Evolutionary conservation across 306 rosid genomes (phyloP), one percentile per base, ranked within the genome.

Genomic region (Castanea mollissima): DNA sequence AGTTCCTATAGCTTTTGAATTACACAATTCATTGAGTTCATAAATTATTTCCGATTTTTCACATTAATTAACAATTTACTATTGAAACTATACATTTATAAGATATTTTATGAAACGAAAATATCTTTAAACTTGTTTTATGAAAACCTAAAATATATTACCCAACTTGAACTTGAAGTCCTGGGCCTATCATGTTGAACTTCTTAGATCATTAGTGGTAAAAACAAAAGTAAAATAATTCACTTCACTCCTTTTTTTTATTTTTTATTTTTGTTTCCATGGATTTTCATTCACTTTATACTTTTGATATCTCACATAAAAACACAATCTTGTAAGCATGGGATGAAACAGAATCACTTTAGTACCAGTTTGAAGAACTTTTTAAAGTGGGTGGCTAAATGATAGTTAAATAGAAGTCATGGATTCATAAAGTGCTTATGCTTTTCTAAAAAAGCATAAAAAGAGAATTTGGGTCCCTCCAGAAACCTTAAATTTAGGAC

Each of bases 321-420:
- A 78, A 62, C 74, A 55, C 54, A 51, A 82, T 38, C 51, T 80
- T 76, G 83, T 80, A 79, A 87, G 75, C 73, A 69, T 62, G 82
- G 58, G 31, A 31, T 71, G 78, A 81, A 85, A 85, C 38, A 80
- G 86, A 83, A 80, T 82, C 78, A 83, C 87, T 82, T 79, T 77
- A 79, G 85, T 64, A 78, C 69, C 83, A 83, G 74, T 76, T 76
- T 79, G 83, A 77, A 84, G 82, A 82, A 83, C 71, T 69, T 81
- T 76, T 79, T 74, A 60, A 83, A 84, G 89, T 89, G 89, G 90
- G 89, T 56, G 55, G 87, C 86, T 75, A 80, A 82, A 85, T 89
- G 87, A 93, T 85, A 88, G 86, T 87, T 75, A 81, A 79, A 77
- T 58, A 1, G 79, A 80, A 84, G 75, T 76, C 69, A 72, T 78